Evolutionary conservation across 257 asterid species (phyloP), one percentile per base, ranked within the genome.

Genomic region (Plantago ovata): DNA sequence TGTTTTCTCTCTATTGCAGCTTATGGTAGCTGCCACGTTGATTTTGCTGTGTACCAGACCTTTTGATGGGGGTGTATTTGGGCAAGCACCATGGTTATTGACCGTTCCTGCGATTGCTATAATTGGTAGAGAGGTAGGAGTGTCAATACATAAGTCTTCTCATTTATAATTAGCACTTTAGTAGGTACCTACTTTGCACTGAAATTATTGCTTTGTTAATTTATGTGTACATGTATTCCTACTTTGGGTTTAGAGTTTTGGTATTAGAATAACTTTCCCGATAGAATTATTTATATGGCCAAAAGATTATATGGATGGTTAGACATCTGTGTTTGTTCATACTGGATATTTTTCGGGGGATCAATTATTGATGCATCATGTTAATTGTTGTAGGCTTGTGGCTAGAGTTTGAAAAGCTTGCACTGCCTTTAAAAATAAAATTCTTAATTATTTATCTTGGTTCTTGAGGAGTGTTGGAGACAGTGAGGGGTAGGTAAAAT

Each of bases 1-100:
- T 51, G 39, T 32, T 24, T 15, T 50, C 48, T 56, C 36, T 23
- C 22, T 79, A 32, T 60, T 78, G 78, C 86, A 93, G 99, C 93
- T 93, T 60, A 93, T 84, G 96, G 97, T 93, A 72, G 99, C 97
- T 63, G 84, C 99, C 58, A 80, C 96, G 58, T 80, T 93, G 83
- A 84, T 93, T 75, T 77, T 93, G 76, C 72, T 93, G 77, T 93
- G 99, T 64, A 84, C 93, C 28, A 84, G 70, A 66, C 96, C 99
- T 11, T 61, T 80, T 70, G 92, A 84, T 62, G 86, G 78, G 40
- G 80, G 89, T 62, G 58, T 82, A 53, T 77, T 82, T 69, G 90
- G 88, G 52, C 89, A 83, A 75, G 68, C 72, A 4, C 86, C 97
- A n/a, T 93, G 97, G 99, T 67, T 93, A 41, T 57, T 89, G 66